Evolutionary conservation across 1,284 basidiomycete genomes (phyloP).

Genomic region (Trametes pubescens): DNA sequence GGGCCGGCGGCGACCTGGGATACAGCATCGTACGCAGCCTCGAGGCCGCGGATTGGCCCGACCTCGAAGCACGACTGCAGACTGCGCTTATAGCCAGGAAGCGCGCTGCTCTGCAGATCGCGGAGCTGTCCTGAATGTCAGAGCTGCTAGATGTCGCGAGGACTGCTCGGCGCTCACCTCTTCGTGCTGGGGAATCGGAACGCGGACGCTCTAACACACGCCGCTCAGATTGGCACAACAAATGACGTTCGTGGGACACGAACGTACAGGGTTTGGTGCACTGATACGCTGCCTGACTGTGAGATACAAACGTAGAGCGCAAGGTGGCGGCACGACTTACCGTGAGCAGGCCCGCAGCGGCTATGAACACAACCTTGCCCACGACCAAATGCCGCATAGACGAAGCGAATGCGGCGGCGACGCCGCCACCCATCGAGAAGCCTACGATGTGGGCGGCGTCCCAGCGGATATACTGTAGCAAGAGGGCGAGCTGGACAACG

Average conservation of each 20-base stretch:
- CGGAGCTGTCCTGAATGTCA: conserved; percentile 27
- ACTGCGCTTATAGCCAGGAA: conserved; percentile 36
- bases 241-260: conserved; percentile 33
- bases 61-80: conserved; percentile 34
- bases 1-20: conserved; percentile 24
- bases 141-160: not conserved
- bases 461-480: conserved; percentile 82
- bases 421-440: conserved; percentile 81
- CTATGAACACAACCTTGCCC: conserved; percentile 67
- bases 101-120: conserved; percentile 30
- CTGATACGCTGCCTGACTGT: conserved; percentile 51
- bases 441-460: conserved; percentile 68
- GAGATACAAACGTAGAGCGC: not conserved
- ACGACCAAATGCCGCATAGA: conserved; percentile 74
- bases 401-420: conserved; percentile 71
- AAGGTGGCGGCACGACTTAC: conserved; percentile 49
- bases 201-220: conserved; percentile 1
- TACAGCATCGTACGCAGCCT: conserved; percentile 37
- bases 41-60: conserved; percentile 36
- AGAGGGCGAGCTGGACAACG: conserved; percentile 75
- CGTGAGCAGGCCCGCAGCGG: conserved; percentile 72
- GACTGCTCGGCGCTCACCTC: conserved; percentile 19
- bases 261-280: conserved; percentile 46
- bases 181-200: conserved; percentile 22
- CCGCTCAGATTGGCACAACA: conserved; percentile 50